Percentiles rank a stretch among this genome's conserved stretches.
These are phyloP conservation scores for Conticribra weissflogii DNA, from an alignment of 108 stramenopile genomes.

Conservation along the genomic window DNA sequence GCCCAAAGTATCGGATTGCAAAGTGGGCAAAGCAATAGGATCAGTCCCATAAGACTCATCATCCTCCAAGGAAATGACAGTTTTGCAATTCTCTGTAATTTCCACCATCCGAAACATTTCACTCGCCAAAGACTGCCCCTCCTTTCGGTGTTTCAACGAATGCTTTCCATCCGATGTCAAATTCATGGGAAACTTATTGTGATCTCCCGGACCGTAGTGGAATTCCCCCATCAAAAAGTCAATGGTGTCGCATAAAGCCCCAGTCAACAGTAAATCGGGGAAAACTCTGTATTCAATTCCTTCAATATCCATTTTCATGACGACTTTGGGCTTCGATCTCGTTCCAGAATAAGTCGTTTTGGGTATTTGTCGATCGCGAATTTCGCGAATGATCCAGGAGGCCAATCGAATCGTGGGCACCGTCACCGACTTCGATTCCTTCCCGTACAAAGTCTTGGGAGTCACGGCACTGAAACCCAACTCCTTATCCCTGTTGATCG, in stretches of 20 bases:
- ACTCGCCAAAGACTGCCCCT: not conserved
- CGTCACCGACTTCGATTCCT: not conserved
- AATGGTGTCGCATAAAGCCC: slow-evolving; percentile 27
- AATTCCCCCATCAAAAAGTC: slow-evolving; percentile 48
- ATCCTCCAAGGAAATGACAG: not conserved
- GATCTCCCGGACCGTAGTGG: slow-evolving; percentile 9
- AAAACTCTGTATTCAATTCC: slow-evolving; percentile 42
- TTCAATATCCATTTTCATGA: slow-evolving; percentile 52
- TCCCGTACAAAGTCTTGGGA: slow-evolving; percentile 13
- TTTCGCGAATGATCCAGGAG: slow-evolving; percentile 40
- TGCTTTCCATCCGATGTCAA: not conserved
- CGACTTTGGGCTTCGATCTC: slow-evolving; percentile 17
- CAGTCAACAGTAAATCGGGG: slow-evolving; percentile 28
- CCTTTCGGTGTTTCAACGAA: not conserved
- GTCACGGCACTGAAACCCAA: slow-evolving; percentile 34
- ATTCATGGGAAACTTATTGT: not conserved
- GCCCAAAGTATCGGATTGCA: too few relatives aligned
- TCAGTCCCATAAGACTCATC: not conserved
- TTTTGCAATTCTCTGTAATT: not conserved
- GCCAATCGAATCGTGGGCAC: slow-evolving; percentile 38
- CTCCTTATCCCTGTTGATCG: not conserved
- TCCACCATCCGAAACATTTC: not conserved
- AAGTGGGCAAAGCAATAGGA: not conserved
- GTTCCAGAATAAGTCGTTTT: not conserved
- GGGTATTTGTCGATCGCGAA: slow-evolving; percentile 31